phyloP scores from a whole-genome alignment of 164 flowering plant genomes.

The Magnolia officinalis region DNA sequence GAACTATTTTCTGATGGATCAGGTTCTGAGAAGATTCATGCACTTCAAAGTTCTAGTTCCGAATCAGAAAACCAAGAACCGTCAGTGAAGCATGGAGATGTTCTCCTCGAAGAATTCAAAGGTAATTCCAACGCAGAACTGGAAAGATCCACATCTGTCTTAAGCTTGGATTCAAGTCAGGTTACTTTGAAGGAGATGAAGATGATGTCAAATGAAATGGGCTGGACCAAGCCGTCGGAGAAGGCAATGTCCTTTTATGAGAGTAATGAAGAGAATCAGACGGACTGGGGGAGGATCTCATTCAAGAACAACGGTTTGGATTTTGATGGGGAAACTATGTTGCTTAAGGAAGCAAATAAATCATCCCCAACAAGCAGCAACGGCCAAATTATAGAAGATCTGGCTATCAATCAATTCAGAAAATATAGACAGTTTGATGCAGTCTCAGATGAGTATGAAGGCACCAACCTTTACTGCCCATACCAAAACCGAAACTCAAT shows the following conservation, averaged over 20 bases:
- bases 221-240: conserved; percentile 9
- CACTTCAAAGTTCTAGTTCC: background rate
- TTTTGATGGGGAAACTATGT: background rate
- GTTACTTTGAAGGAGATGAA: background rate
- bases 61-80: background rate
- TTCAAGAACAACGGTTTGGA: background rate
- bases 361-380: background rate
- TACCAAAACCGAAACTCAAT: background rate
- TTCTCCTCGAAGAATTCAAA: background rate
- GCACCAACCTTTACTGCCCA: background rate
- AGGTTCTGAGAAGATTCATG: background rate
- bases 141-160: background rate
- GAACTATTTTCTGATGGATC: background rate
- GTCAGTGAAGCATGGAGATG: background rate
- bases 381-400: background rate
- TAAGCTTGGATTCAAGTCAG: background rate
- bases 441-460: background rate
- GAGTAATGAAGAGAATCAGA: background rate
- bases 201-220: background rate
- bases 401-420: background rate
- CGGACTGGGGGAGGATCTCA: background rate
- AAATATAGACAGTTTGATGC: conserved; percentile 2
- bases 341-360: background rate
- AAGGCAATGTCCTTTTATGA: background rate
- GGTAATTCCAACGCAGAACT: background rate